Percentiles rank a stretch among this genome's conserved stretches.
These are phyloP conservation scores for Amaranthus palmeri DNA, from an alignment of 148 eudicot genomes.

Conservation along the genomic window DNA sequence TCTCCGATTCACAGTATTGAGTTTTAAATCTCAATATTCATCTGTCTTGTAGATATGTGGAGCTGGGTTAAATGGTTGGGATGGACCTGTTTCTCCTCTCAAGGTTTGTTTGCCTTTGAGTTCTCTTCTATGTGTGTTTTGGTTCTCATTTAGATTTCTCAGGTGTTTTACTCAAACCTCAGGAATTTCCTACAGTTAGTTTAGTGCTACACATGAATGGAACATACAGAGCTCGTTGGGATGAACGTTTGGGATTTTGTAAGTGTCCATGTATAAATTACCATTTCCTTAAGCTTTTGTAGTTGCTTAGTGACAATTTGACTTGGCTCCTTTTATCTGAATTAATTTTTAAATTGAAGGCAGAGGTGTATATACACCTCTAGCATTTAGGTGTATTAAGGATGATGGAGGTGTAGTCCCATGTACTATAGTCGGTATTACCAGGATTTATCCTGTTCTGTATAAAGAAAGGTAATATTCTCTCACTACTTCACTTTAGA, in stretches of 20 bases:
- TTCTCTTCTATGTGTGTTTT: background rate
- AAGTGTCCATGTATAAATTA: slow-evolving; percentile 28
- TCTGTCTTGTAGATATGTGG: slow-evolving; percentile 76
- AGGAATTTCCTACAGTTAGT: slow-evolving; percentile 53
- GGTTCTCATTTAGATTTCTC: background rate
- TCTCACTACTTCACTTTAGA: slow-evolving; percentile 9
- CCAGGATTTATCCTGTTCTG: slow-evolving; percentile 81
- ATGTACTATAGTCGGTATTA: slow-evolving; percentile 71
- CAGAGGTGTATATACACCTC: slow-evolving; percentile 52
- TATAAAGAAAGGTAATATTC: slow-evolving; percentile 70
- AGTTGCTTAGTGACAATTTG: slow-evolving; percentile 13
- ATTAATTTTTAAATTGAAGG: slow-evolving; percentile 37
- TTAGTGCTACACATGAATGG: slow-evolving; percentile 80
- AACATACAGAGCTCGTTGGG: slow-evolving; percentile 90
- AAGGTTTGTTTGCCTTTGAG: slow-evolving; percentile 41
- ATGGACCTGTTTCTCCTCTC: slow-evolving; percentile 79
- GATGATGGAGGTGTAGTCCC: slow-evolving; percentile 81
- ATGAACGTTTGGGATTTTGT: slow-evolving; percentile 90
- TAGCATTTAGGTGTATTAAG: slow-evolving; percentile 87
- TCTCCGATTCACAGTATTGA: background rate
- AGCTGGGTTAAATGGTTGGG: slow-evolving; percentile 78
- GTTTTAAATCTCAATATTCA: background rate
- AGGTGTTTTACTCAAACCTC: slow-evolving; percentile 18
- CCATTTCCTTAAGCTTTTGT: slow-evolving; percentile 3
- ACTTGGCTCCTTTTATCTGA: slow-evolving; percentile 9